These are phyloP conservation scores for Talaromyces sp. DNA, from an alignment of 2,329 filamentous ascomycete species.

Conservation along the genomic window DNA sequence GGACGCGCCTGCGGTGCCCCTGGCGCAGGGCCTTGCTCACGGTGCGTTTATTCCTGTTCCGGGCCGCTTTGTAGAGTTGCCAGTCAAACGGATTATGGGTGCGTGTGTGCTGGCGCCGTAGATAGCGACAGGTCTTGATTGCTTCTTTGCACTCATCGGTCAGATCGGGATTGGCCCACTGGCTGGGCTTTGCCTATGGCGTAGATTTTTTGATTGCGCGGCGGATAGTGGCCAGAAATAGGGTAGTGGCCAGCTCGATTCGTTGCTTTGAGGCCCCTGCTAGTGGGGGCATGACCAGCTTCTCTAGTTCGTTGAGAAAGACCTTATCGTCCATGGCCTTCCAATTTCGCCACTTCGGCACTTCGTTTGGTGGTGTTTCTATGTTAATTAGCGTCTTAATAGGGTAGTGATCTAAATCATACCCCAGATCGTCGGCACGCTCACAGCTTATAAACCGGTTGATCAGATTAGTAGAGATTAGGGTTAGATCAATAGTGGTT, in stretches of 20 bases:
- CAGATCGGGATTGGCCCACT: not conserved
- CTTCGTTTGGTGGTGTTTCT: not conserved
- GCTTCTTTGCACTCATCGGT: not conserved
- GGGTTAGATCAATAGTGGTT: not conserved
- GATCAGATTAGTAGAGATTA: not conserved
- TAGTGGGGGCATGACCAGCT: not conserved
- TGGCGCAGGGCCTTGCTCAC: not conserved
- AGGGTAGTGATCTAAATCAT: not conserved
- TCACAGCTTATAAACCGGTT: not conserved
- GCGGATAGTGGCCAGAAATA: not conserved
- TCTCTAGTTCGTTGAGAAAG: not conserved
- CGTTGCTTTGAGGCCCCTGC: not conserved
- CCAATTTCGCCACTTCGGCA: not conserved
- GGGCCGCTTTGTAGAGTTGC: not conserved
- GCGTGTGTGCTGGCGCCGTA: not conserved
- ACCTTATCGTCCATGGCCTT: not conserved
- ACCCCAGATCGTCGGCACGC: not conserved
- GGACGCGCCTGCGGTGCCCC: not conserved
- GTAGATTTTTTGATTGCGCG: not conserved
- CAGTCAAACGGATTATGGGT: not conserved
- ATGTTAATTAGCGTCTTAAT: not conserved
- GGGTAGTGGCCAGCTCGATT: not conserved
- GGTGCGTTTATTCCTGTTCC: not conserved
- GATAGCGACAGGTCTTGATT: not conserved
- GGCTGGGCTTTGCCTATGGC: not conserved